phyloP scores from a whole-genome alignment of 345 rosid species.

The Atalantia buxifolia region DNA sequence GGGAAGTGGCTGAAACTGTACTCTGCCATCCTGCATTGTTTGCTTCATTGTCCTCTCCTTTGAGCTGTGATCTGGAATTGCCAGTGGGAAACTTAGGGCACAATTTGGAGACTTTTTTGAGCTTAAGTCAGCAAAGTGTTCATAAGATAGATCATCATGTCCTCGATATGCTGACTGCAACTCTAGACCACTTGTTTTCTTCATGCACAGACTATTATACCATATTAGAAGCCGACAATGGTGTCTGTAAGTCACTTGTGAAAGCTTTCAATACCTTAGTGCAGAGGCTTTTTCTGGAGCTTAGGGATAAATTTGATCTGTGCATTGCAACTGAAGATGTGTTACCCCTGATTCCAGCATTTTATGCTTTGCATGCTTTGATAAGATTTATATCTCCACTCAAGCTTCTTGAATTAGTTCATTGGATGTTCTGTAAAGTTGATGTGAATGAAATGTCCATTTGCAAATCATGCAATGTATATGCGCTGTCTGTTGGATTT shows the following conservation, averaged over 20 bases:
- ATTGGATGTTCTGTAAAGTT: conserved; percentile 52
- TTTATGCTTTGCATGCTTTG: conserved; percentile 54
- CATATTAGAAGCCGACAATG: conserved; percentile 24
- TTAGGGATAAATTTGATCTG: conserved; percentile 43
- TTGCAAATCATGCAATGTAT: conserved; percentile 23
- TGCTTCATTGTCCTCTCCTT: conserved; percentile 45
- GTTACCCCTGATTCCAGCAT: conserved; percentile 45
- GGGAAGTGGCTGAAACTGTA: conserved; percentile 53
- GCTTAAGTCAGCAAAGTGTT: conserved; percentile 36
- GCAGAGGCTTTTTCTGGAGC: conserved; percentile 37
- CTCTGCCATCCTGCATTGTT: conserved; percentile 62
- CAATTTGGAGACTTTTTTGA: conserved; percentile 37
- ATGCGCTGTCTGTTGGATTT: conserved; percentile 52
- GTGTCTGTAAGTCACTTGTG: conserved; percentile 30
- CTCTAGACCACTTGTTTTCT: conserved; percentile 49
- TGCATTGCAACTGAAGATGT: conserved; percentile 44
- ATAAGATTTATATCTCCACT: conserved; percentile 63
- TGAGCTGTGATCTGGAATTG: conserved; percentile 38
- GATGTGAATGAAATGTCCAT: conserved; percentile 22
- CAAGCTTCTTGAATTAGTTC: conserved; percentile 55
- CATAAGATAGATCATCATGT: conserved; percentile 54
- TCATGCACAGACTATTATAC: conserved; percentile 22
- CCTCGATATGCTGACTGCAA: conserved; percentile 51
- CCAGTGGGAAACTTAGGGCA: conserved; percentile 24
- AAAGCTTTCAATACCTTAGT: conserved; percentile 44